Evolutionary conservation across 768 basidiomycete species (phyloP), one percentile per base, ranked within the genome.

Genomic region (Xerocomellus amylosporus): DNA sequence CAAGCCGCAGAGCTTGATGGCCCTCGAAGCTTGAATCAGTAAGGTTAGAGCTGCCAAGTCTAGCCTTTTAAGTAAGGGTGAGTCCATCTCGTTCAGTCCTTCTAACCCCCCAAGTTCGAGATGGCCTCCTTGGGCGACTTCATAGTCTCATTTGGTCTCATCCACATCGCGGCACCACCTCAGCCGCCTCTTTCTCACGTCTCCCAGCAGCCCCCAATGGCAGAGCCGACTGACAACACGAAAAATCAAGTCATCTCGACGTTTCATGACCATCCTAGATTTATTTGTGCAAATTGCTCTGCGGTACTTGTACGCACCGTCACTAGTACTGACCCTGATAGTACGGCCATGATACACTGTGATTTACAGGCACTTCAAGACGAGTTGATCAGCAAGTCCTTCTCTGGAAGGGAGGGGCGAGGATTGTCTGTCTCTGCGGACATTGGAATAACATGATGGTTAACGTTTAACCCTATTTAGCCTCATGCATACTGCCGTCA

Each of bases 361-460:
- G 39, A 22, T 48, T 44, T 33, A 57, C 54, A 91, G 89, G 81
- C 85, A 20, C 75, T 93, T 15, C 89, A 92, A 68, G 90, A 93
- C 59, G 90, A 92, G 61, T 71, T 91, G 20, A 89, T 93, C 56
- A 90, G 87, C 74, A 93, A 92, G 65, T 75, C 88, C 0, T 93
- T 93, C 73, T 86, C 88, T 26, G 90, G 90, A 6, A 75, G 90
- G 63, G 90, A 93, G 44, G 90, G 90, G 3, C 77, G 87, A 54
- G 90, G 89, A 64, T 91, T 83, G 90, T 84, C 61, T 69, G 88
- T 82, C 34, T 56, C 39, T 13, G 13, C 40, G 13, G 13, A 33
- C 24, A 34, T 49, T 31, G 8, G 20, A 43, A 44, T 53, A 19
- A 10, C 39, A 30, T 15, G 24, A 33, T 28, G 15, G 39, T 37